Conservation (phyloP, 768 basidiomycete genomes). For the Neoboletus brunneissimus region DNA sequence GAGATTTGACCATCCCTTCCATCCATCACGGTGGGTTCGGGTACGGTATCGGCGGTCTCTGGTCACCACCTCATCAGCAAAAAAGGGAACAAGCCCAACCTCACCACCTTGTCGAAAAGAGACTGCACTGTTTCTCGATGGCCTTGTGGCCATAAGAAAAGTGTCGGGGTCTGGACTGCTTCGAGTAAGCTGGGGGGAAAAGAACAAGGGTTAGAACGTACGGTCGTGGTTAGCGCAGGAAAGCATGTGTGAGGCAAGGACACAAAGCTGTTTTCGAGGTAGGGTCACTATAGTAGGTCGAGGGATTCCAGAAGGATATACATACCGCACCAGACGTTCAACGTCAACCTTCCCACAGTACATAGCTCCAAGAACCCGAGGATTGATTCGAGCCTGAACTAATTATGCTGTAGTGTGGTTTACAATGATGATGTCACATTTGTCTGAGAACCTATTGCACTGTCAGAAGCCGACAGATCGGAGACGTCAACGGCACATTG, state of each 20-base stretch:
- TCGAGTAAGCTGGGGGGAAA: slow-evolving; percentile 32
- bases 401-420: slow-evolving; percentile 12
- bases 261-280: not conserved
- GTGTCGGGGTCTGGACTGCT: slow-evolving; percentile 63
- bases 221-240: not conserved
- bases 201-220: not conserved
- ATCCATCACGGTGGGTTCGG: too few relatives aligned
- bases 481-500: slow-evolving; percentile 15
- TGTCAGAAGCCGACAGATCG: slow-evolving; percentile 7
- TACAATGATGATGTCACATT: slow-evolving; percentile 18
- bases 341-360: slow-evolving; percentile 24
- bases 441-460: slow-evolving; percentile 4
- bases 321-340: slow-evolving; percentile 6
- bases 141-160: slow-evolving; percentile 64
- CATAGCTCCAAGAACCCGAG: slow-evolving; percentile 9
- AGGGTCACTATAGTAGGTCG: slow-evolving; percentile 8
- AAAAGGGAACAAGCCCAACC: too few relatives aligned
- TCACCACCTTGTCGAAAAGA: slow-evolving; percentile 66
- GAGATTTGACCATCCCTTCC: too few relatives aligned
- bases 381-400: slow-evolving; percentile 15
- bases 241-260: slow-evolving; percentile 9
- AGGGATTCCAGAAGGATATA: too few relatives aligned
- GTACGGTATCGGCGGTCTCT: too few relatives aligned
- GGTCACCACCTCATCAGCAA: too few relatives aligned
- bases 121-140: slow-evolving; percentile 63